Evolutionary conservation across 495 filamentous ascomycete genomes (phyloP).

Genomic region (Copromyces sp.): DNA sequence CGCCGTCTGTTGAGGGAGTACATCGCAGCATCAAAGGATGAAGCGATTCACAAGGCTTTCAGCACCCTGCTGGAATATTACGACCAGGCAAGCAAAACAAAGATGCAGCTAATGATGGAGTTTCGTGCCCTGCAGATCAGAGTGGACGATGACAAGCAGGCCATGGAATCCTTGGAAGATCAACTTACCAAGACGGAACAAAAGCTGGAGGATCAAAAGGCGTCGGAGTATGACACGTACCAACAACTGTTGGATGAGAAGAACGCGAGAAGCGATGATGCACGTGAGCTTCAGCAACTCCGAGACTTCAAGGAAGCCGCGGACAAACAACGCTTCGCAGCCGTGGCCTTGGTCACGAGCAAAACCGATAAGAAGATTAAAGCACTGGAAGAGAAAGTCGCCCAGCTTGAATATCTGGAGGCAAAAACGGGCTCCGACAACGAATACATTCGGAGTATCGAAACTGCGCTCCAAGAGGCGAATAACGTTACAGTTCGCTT

Average conservation of each 20-base stretch:
- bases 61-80: neutral
- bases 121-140: neutral
- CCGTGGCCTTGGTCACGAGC: neutral
- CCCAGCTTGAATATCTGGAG: neutral
- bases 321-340: neutral
- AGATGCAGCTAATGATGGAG: neutral
- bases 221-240: neutral
- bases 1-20: neutral
- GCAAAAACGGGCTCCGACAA: neutral
- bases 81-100: neutral
- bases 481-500: neutral
- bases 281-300: neutral
- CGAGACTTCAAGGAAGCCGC: neutral
- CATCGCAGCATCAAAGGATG: neutral
- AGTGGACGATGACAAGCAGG: neutral
- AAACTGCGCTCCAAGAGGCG: neutral
- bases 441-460: neutral
- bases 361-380: neutral
- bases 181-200: neutral
- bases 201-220: neutral
- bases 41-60: neutral
- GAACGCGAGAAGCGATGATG: neutral
- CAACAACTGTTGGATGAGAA: neutral
- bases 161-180: neutral
- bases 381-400: neutral